These are phyloP conservation scores for Rhynchospora breviuscula DNA, from an alignment of 176 grass and related monocot genomes.

Conservation along the genomic window DNA sequence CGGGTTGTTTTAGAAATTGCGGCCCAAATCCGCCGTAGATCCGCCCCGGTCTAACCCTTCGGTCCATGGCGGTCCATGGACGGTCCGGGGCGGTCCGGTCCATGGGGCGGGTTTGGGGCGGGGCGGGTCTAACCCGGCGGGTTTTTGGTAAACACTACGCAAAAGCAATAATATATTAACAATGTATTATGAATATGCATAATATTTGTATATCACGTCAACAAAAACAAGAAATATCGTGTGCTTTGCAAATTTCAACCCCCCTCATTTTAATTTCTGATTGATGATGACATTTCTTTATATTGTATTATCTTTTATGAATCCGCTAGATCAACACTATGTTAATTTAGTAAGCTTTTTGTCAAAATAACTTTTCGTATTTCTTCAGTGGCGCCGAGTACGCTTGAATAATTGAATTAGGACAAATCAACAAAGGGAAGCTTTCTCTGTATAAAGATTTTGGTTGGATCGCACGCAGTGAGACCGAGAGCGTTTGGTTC, in stretches of 20 bases:
- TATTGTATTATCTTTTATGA: neutral
- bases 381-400: neutral
- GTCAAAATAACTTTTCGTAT: neutral
- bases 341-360: neutral
- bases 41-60: too few relatives aligned
- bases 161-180: neutral
- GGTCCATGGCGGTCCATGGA: too few relatives aligned
- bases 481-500: neutral
- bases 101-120: too few relatives aligned
- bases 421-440: neutral
- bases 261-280: neutral
- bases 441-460: neutral
- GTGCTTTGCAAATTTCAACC: neutral
- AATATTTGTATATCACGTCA: neutral
- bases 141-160: too few relatives aligned
- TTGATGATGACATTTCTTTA: neutral
- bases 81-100: too few relatives aligned
- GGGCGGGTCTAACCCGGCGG: too few relatives aligned
- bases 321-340: neutral
- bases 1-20: too few relatives aligned
- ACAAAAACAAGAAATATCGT: neutral
- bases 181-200: neutral
- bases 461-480: neutral
- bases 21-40: too few relatives aligned
- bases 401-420: neutral